phyloP scores from a whole-genome alignment of 164 flowering plant genomes.

The Vitis vinifera region DNA sequence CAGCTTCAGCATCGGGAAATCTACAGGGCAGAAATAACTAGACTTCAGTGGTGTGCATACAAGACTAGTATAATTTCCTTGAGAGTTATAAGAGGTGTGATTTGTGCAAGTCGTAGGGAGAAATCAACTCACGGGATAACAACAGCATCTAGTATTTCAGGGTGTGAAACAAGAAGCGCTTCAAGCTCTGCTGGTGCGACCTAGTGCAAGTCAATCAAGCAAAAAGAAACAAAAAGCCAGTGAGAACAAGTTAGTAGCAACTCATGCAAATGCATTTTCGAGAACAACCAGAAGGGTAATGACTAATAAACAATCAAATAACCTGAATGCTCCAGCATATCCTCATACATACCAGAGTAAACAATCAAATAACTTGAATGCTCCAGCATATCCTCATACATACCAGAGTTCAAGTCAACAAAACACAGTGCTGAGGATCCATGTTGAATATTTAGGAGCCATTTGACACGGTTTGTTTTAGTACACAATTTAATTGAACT shows the following conservation, averaged over 20 bases:
- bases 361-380: too few relatives aligned
- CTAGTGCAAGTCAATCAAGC: conserved; percentile 4
- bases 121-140: conserved; percentile 86
- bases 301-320: too few relatives aligned
- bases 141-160: conserved; percentile 88
- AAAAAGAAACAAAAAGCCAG: neutral
- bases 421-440: too few relatives aligned
- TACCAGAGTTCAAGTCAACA: too few relatives aligned
- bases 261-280: neutral
- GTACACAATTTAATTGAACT: too few relatives aligned
- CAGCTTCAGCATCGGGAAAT: conserved; percentile 89
- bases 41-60: neutral
- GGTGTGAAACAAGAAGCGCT: conserved; percentile 78
- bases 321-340: neutral
- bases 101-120: neutral
- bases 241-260: neutral
- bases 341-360: too few relatives aligned
- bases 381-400: too few relatives aligned
- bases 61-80: neutral
- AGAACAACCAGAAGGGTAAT: neutral
- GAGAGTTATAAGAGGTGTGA: neutral
- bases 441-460: too few relatives aligned
- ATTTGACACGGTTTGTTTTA: too few relatives aligned
- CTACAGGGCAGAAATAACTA: conserved; percentile 30
- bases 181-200: conserved; percentile 77